phyloP scores from a whole-genome alignment of 75 land plant genomes.

The Pinus tabuliformis region DNA sequence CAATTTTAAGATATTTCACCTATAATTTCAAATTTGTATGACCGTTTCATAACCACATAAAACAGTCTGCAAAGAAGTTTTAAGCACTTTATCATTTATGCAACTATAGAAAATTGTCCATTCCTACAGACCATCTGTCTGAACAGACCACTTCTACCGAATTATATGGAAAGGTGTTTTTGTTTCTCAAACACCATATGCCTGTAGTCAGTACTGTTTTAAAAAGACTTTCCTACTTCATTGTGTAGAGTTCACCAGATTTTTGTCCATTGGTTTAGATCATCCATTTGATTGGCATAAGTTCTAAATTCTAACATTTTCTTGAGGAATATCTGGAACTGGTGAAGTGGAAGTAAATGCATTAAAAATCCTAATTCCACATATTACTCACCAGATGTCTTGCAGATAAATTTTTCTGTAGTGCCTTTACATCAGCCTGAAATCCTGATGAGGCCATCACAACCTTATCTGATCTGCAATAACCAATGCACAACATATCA shows the following conservation, averaged over 20 bases:
- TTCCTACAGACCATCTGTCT: background rate
- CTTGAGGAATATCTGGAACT: background rate
- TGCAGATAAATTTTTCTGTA: constrained; percentile 86
- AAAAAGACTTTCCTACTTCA: background rate
- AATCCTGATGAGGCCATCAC: constrained; percentile 92
- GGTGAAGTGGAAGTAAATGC: background rate
- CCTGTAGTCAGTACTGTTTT: background rate
- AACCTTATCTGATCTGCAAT: constrained; percentile 74
- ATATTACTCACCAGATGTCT: constrained; percentile 66
- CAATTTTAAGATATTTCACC: too few species aligned
- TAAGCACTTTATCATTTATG: too few species aligned
- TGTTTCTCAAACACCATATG: background rate
- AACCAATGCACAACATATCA: background rate
- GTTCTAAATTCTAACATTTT: background rate
- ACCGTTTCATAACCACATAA: too few species aligned
- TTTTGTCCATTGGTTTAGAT: background rate
- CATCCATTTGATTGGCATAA: background rate
- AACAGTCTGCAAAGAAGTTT: too few species aligned
- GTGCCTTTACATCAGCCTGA: constrained; percentile 91
- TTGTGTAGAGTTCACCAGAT: background rate
- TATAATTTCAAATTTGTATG: too few species aligned
- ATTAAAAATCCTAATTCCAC: background rate
- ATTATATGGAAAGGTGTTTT: background rate
- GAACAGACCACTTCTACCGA: background rate
- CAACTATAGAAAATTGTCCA: background rate